These are phyloP conservation scores for Scheffersomyces segobiensis DNA, from an alignment of 1,139 yeast species.

Conservation along the genomic window DNA sequence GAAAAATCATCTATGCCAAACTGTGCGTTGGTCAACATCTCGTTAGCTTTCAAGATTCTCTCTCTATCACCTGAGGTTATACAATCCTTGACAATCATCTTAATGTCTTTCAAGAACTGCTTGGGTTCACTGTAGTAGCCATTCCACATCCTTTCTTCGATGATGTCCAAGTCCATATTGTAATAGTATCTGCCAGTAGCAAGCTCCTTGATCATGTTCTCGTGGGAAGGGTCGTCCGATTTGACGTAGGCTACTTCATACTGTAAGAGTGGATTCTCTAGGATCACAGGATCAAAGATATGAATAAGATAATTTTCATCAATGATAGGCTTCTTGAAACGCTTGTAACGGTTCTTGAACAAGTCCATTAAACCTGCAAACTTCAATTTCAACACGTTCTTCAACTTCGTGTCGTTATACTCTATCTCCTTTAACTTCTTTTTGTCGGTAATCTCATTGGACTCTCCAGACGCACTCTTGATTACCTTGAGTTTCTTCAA, in stretches of 20 bases:
- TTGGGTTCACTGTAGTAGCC: slow-evolving; percentile 93
- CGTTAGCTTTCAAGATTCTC: slow-evolving; percentile 82
- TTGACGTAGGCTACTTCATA: slow-evolving; percentile 55
- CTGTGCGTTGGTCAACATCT: slow-evolving; percentile 95
- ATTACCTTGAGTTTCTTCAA: slow-evolving; percentile 37
- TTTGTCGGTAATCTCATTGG: slow-evolving; percentile 20
- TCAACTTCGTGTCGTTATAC: slow-evolving; percentile 75
- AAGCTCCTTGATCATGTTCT: slow-evolving; percentile 75
- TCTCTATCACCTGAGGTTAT: slow-evolving; percentile 79
- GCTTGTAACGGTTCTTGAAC: slow-evolving; percentile 79
- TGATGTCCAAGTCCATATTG: slow-evolving; percentile 91
- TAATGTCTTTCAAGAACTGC: slow-evolving; percentile 83
- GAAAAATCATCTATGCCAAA: slow-evolving; percentile 92
- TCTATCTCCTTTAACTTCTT: slow-evolving; percentile 53
- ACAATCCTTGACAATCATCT: slow-evolving; percentile 80
- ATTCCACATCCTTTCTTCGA: slow-evolving; percentile 96
- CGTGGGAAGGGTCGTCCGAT: slow-evolving; percentile 49
- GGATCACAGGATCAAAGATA: slow-evolving; percentile 61
- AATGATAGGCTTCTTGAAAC: slow-evolving; percentile 86
- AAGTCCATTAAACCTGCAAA: slow-evolving; percentile 87
- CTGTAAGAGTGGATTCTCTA: slow-evolving; percentile 38
- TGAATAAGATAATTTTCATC: slow-evolving; percentile 76
- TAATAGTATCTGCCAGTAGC: slow-evolving; percentile 69
- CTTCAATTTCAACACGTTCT: slow-evolving; percentile 80
- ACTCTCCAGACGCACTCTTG: slow-evolving; percentile 10